Percentiles rank a stretch among this genome's conserved stretches.
Conservation (phyloP, 768 basidiomycete genomes). For the Lentinula detonsa region DNA sequence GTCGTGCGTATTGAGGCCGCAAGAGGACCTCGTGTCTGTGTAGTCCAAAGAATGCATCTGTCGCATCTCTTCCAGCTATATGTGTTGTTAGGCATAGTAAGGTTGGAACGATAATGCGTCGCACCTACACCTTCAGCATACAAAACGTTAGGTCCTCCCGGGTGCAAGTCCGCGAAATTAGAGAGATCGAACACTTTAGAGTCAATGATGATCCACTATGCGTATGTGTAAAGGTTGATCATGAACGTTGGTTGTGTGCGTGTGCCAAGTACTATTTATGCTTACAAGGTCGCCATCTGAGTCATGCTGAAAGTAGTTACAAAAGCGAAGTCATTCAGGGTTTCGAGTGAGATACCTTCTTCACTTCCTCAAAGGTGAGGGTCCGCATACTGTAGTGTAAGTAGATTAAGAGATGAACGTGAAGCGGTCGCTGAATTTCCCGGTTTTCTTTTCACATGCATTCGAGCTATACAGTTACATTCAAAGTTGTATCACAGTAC, state of each 20-base stretch:
- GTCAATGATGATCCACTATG: slow-evolving; percentile 78
- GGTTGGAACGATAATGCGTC: slow-evolving; percentile 12
- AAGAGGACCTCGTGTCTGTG: slow-evolving; percentile 79
- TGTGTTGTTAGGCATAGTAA: not conserved
- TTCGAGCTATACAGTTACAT: too few relatives aligned
- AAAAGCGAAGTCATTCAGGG: not conserved
- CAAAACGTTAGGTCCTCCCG: slow-evolving; percentile 74
- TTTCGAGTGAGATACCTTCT: slow-evolving; percentile 37
- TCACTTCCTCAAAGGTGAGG: slow-evolving; percentile 58
- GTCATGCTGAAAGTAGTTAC: slow-evolving; percentile 62
- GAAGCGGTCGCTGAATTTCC: too few relatives aligned
- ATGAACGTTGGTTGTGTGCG: not conserved
- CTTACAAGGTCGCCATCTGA: slow-evolving; percentile 74
- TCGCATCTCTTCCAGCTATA: slow-evolving; percentile 67
- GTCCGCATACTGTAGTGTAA: not conserved
- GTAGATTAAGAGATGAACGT: not conserved
- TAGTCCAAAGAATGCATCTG: slow-evolving; percentile 77
- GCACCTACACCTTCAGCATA: slow-evolving; percentile 60
- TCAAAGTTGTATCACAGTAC: too few relatives aligned
- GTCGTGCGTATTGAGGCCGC: slow-evolving; percentile 64
- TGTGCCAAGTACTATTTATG: slow-evolving; percentile 2
- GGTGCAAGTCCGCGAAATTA: slow-evolving; percentile 79
- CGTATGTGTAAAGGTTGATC: not conserved
- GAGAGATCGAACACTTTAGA: slow-evolving; percentile 78
- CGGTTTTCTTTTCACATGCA: not conserved